Percentiles rank a stretch among this genome's conserved stretches.
These are phyloP conservation scores for Obba rivulosa DNA, from an alignment of 768 basidiomycete genomes.

Conservation along the genomic window DNA sequence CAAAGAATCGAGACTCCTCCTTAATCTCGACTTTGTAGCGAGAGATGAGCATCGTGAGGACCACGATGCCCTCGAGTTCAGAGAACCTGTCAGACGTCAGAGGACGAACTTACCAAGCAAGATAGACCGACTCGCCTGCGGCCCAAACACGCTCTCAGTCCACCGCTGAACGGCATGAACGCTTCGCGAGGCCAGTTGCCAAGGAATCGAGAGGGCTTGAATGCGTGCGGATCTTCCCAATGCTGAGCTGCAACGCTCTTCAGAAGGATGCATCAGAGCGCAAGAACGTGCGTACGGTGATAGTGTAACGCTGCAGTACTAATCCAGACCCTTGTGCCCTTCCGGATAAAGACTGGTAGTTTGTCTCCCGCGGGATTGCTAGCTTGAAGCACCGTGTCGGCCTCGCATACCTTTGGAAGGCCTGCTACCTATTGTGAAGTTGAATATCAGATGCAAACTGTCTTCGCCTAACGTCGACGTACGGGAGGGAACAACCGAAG, in stretches of 20 bases:
- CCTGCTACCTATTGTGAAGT: background rate
- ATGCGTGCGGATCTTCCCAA: constrained; percentile 33
- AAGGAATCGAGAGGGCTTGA: constrained; percentile 42
- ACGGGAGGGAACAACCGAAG: constrained; percentile 28
- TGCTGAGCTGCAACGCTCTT: constrained; percentile 31
- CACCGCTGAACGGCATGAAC: constrained; percentile 47
- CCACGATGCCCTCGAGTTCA: constrained; percentile 48
- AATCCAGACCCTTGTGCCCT: constrained; percentile 15
- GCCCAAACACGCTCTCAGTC: constrained; percentile 42
- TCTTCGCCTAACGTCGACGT: background rate
- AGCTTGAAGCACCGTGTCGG: constrained; percentile 19
- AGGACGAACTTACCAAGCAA: background rate
- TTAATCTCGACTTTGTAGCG: constrained; percentile 43
- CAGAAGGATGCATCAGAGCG: background rate
- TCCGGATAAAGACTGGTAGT: constrained; percentile 16
- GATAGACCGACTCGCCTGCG: constrained; percentile 27
- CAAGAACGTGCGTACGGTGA: constrained; percentile 19
- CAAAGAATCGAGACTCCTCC: constrained; percentile 44
- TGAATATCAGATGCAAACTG: background rate
- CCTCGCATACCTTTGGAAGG: constrained; percentile 14
- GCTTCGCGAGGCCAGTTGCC: constrained; percentile 51
- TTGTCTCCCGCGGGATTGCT: constrained; percentile 18
- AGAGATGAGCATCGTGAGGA: constrained; percentile 43
- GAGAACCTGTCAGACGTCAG: constrained; percentile 24
- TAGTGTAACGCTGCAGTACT: constrained; percentile 21